A percentile compares a stretch with the other conserved stretches of the same genome.
Evolutionary conservation across 1,139 yeast genomes (phyloP).

Genomic region (Yamadazyma sp.): DNA sequence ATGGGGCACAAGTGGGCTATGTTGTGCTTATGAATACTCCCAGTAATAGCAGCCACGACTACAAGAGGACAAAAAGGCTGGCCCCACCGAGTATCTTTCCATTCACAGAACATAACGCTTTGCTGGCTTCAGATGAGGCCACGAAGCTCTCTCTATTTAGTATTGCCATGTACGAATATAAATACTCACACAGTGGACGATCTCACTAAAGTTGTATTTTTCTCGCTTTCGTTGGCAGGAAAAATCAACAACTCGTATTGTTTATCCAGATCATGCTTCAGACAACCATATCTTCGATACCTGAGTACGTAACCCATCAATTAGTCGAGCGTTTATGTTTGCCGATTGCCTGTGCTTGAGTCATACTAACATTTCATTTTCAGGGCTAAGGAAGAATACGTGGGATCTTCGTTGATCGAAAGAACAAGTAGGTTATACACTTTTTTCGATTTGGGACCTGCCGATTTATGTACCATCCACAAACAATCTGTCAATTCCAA

Average conservation of each 20-base stretch:
- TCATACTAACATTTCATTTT: conserved; percentile 12
- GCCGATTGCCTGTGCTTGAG: too few species aligned
- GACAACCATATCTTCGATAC: conserved; percentile 46
- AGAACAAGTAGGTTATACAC: conserved; percentile 51
- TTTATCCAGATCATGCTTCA: conserved; percentile 30
- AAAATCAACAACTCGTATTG: conserved; percentile 6
- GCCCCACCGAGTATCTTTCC: too few species aligned
- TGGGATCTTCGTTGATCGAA: conserved; percentile 52
- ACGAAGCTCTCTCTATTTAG: too few species aligned
- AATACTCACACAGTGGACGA: neutral
- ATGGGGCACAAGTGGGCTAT: too few species aligned
- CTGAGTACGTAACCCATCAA: conserved; percentile 34
- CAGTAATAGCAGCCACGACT: neutral
- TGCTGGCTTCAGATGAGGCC: too few species aligned
- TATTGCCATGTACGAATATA: too few species aligned
- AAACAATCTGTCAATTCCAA: conserved; percentile 45
- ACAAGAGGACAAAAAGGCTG: neutral
- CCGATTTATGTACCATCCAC: conserved; percentile 79
- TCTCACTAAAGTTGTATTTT: conserved; percentile 3
- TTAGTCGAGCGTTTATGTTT: too few species aligned
- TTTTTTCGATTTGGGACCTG: conserved; percentile 72
- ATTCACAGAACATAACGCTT: too few species aligned
- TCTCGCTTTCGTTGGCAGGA: conserved; percentile 3
- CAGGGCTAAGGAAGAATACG: conserved; percentile 49
- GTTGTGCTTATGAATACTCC: too few species aligned